These are phyloP conservation scores for Rubus idaeus DNA, from an alignment of 306 rosid species.

Conservation along the genomic window DNA sequence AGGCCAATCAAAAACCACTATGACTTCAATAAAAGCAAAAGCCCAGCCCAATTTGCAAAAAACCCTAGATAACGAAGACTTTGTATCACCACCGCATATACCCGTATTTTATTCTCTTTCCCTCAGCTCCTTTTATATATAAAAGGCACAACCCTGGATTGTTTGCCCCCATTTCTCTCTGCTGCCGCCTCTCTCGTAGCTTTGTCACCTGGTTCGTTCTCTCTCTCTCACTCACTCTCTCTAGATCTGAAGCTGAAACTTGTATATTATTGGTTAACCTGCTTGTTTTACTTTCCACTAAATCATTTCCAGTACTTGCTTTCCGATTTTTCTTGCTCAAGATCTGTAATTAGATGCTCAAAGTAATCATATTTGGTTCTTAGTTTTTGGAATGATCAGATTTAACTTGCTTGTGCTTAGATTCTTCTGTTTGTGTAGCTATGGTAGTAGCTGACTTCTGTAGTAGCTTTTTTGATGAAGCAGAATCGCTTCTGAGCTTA, in stretches of 20 bases:
- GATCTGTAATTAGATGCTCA: not conserved
- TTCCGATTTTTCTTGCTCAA: not conserved
- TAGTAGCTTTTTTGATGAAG: not conserved
- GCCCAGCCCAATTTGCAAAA: conserved; percentile 31
- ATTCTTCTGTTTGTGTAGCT: not conserved
- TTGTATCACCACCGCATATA: conserved; percentile 11
- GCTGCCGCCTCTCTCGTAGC: conserved; percentile 26
- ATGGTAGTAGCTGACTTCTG: not conserved
- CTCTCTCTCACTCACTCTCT: not conserved
- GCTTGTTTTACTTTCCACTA: not conserved
- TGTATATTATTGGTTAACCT: not conserved
- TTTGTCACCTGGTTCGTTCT: conserved; percentile 17
- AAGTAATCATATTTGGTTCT: not conserved
- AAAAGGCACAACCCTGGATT: not conserved
- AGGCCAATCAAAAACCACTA: no score
- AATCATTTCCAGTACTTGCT: not conserved
- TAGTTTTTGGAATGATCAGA: not conserved
- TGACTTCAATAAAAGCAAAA: not conserved
- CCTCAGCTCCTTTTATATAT: not conserved
- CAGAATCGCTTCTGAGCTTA: not conserved
- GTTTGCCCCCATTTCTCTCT: not conserved
- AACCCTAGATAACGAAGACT: conserved; percentile 33
- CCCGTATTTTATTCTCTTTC: conserved; percentile 3
- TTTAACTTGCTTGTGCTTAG: not conserved
- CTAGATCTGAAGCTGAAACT: not conserved